Evolutionary conservation across 2,329 filamentous ascomycete genomes (phyloP).

Genomic region (Ophiosphaerella korrae): DNA sequence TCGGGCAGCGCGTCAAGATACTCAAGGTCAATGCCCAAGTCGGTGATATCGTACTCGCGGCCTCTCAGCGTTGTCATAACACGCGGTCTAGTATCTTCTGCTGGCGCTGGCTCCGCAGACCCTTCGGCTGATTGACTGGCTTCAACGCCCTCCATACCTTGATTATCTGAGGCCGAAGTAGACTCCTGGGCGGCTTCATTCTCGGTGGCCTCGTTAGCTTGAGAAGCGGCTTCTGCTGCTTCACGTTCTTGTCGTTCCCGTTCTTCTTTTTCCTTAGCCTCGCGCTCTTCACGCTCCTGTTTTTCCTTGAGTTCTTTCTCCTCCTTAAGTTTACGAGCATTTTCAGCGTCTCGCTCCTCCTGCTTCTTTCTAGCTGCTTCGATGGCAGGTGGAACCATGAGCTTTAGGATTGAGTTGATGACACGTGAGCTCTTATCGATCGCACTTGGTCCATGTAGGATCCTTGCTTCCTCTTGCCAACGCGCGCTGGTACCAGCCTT

Average conservation of each 20-base stretch:
- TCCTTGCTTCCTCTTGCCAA: constrained; percentile 87
- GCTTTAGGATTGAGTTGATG: constrained; percentile 69
- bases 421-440: constrained; percentile 73
- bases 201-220: constrained; percentile 33
- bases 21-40: constrained; percentile 89
- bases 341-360: constrained; percentile 74
- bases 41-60: constrained; percentile 88
- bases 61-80: constrained; percentile 84
- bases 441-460: constrained; percentile 75
- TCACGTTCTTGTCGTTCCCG: constrained; percentile 48
- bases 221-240: constrained; percentile 45
- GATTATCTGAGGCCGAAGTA: constrained; percentile 25
- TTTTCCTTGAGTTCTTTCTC: constrained; percentile 69
- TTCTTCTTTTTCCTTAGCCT: constrained; percentile 57
- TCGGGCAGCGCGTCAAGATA: constrained; percentile 98
- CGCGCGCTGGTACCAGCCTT: constrained; percentile 73
- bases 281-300: constrained; percentile 63
- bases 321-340: constrained; percentile 65
- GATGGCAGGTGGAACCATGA: constrained; percentile 82
- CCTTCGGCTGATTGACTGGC: constrained; percentile 24
- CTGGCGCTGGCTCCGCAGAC: constrained; percentile 34
- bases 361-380: constrained; percentile 76
- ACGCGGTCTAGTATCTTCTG: constrained; percentile 52
- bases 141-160: constrained; percentile 8
- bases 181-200: constrained; percentile 20